These are phyloP conservation scores for Podospora bellae-mahoneyi DNA, from an alignment of 495 filamentous ascomycete genomes.

Conservation along the genomic window DNA sequence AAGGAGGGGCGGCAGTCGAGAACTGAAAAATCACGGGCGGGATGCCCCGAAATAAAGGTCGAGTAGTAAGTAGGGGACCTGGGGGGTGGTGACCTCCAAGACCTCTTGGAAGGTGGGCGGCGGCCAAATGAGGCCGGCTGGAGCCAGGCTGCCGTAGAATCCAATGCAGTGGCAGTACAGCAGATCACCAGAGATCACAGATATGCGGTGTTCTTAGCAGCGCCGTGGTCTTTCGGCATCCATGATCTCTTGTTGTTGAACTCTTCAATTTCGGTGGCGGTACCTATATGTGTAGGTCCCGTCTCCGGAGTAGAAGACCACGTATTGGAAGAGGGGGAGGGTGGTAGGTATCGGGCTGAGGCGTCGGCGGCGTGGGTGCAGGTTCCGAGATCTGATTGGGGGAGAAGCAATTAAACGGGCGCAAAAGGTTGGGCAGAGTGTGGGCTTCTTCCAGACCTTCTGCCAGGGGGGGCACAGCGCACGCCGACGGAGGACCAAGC, in stretches of 20 bases:
- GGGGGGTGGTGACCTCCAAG: background rate
- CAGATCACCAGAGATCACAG: slow-evolving; percentile 9
- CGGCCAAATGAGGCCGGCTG: slow-evolving; percentile 9
- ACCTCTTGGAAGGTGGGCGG: background rate
- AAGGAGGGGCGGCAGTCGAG: slow-evolving; percentile 2
- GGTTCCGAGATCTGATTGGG: slow-evolving; percentile 30
- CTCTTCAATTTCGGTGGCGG: background rate
- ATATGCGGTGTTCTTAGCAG: slow-evolving; percentile 14
- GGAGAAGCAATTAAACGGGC: slow-evolving; percentile 28
- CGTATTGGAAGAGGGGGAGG: slow-evolving; percentile 13
- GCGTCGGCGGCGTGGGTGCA: slow-evolving; percentile 22
- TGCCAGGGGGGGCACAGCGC: slow-evolving; percentile 10
- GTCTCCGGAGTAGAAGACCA: slow-evolving; percentile 11
- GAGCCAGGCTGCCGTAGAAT: background rate
- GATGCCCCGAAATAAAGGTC: slow-evolving; percentile 13
- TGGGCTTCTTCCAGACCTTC: slow-evolving; percentile 10
- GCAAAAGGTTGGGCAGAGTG: slow-evolving; percentile 19
- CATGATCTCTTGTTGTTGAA: background rate
- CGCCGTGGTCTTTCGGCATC: slow-evolving; percentile 6
- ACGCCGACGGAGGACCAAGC: background rate
- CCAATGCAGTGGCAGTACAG: background rate
- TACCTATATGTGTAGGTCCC: background rate
- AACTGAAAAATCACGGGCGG: slow-evolving; percentile 9
- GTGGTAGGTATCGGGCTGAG: slow-evolving; percentile 20
- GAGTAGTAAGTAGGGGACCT: background rate